Evolutionary conservation across 495 filamentous ascomycete species (phyloP).

Genomic region (Oleoguttula mirabilis): DNA sequence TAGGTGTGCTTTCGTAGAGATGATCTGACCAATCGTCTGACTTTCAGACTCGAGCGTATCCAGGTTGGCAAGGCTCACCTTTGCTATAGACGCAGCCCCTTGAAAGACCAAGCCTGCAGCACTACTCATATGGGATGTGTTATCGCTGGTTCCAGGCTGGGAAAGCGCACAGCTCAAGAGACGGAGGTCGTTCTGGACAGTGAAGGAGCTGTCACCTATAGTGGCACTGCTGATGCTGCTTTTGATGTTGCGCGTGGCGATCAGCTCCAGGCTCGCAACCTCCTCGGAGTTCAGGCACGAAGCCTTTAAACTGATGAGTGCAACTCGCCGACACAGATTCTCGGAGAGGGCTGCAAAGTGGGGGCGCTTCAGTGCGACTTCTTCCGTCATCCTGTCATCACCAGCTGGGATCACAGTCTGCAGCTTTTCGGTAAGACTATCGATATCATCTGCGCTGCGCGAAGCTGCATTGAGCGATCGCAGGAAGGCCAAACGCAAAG

Average conservation of each 20-base stretch:
- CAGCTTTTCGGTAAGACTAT: constrained; percentile 12
- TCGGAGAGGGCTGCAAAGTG: constrained; percentile 5
- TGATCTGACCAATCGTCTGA: not conserved
- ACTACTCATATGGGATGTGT: too few relatives aligned
- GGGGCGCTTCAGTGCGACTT: not conserved
- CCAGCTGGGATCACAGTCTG: not conserved
- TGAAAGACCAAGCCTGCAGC: not conserved
- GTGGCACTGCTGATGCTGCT: too few relatives aligned
- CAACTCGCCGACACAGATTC: not conserved
- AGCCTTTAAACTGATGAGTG: not conserved
- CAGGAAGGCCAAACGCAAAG: constrained; percentile 24
- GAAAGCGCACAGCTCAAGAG: too few relatives aligned
- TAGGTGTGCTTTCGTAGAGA: not conserved
- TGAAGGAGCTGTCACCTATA: not conserved
- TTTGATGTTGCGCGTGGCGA: not conserved
- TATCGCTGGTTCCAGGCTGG: too few relatives aligned
- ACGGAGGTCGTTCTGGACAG: not conserved
- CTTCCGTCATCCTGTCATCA: not conserved
- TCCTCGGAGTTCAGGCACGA: not conserved
- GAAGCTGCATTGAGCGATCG: constrained; percentile 17
- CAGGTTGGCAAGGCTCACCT: not conserved
- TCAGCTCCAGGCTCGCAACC: not conserved
- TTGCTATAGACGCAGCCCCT: not conserved
- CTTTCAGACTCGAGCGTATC: not conserved
- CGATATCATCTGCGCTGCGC: constrained; percentile 12